Base-by-base conservation (phyloP, 1,284 basidiomycete species). In the Ustilago curta region DNA sequence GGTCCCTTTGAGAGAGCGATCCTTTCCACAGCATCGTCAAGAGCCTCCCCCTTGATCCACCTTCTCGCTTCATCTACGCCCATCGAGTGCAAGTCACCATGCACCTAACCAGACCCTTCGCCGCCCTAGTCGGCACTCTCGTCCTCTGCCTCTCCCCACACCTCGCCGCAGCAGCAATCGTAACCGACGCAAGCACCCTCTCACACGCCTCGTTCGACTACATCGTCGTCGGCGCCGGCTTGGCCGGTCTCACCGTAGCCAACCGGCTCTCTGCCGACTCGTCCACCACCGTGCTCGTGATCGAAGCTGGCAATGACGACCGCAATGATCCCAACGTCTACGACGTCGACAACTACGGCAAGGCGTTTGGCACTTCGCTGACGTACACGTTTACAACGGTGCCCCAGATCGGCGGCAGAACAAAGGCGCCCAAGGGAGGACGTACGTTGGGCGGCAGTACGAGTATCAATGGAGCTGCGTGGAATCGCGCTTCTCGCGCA, bases 371-470 rank as follows among this genome's bases (percentile, higher is more conserved):
- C 5, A 87, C 86, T 4, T 83, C 87, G 4, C 75, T 90, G 44
- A 87, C 88, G 73, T 90, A 88, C 88, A 80, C 82, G 6, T 90
- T 88, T 86, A 80, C 80, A 14, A 87, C 89, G 1, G 88, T 88
- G 19, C 85, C 87, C 50, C 73, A 80, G 31, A 55, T 70, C 8
- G 64, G 58, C 3, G 76, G 62, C 3, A 58, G 44, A 11, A 87
- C 87, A 18, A 87, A 85, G 73, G 79, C 82, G 9, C 88, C 89
- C 25, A 47, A 56, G 1, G 82, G 88, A 27, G 89, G 89, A 1
- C 89, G 88, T 78, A 89, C 89, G 0, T 86, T 91, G 3, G 90
- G 90, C 31, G 90, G 90, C 1, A 87, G 87, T 49, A 87, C 88
- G 37, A 89, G 89, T 1, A 89, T 91, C 81, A 91, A 91, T 76